Evolutionary conservation across 2,329 filamentous ascomycete genomes (phyloP), one percentile per base, ranked within the genome.

Genomic region (Laburnicola sp.): DNA sequence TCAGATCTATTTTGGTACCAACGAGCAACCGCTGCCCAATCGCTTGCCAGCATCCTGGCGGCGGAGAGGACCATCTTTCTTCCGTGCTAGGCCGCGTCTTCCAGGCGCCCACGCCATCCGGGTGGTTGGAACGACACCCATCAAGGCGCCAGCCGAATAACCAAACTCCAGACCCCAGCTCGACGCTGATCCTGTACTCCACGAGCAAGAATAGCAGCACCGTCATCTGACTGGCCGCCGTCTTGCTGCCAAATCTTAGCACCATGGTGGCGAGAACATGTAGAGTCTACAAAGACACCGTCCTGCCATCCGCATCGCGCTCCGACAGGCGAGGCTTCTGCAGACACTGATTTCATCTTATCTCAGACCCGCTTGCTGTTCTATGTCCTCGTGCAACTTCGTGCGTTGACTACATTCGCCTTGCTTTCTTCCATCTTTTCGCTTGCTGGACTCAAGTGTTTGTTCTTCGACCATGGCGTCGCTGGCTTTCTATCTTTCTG

Each of bases 271-370:
- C 5, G 51, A 48, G 58, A 57, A 49, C 38, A 50, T 43, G 39
- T 56, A 56, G 48, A 59, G 60, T 62, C 66, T 72, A 70, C 68
- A 71, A 62, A 70, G 66, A 64, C 62, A 63, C 60, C 60, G 48
- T 56, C 50, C 54, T 41, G 58, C 64, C 65, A 63, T 45, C 21
- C 45, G 35, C 41, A 53, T 49, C 44, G 57, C 60, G 44, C 39
- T 45, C 47, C 53, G 53, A 56, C 49, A 45, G 51, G 51, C 56
- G 60, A 63, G 58, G 63, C 56, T 56, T 49, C 50, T 61, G 48
- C 58, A 58, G 48, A 52, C 54, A 58, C 53, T 52, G 57, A n/a
- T n/a, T 56, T 53, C 51, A 48, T 46, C 48, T 55, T 57, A 34
- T 47, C 46, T 45, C 42, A 35, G 48, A 49, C 48, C 51, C 53